A percentile compares a stretch with the other conserved stretches of the same genome.
Conservation (phyloP, 1,139 yeast species). For the Geotrichum reessii region DNA sequence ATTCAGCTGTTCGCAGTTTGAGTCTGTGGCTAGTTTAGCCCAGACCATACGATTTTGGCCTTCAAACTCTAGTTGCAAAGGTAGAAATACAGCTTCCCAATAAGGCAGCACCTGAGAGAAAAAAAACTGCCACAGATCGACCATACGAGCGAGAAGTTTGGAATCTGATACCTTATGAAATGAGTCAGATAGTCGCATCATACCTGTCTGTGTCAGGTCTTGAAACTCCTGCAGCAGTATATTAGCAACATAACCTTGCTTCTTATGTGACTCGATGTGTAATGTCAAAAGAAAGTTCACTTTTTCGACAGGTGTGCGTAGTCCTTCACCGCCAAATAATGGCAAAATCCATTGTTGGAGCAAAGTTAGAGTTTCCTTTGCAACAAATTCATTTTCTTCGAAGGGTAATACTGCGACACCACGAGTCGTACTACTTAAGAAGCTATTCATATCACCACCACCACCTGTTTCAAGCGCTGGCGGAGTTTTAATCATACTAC, state of each 20-base stretch:
- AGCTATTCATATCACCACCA: not conserved
- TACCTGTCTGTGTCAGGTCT: slow-evolving; percentile 44
- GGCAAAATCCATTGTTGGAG: slow-evolving; percentile 43
- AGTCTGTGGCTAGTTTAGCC: slow-evolving; percentile 34
- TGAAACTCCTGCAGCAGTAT: slow-evolving; percentile 42
- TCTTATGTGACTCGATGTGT: slow-evolving; percentile 42
- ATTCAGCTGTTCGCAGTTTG: slow-evolving; percentile 29
- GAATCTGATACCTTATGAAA: slow-evolving; percentile 23
- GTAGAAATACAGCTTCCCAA: slow-evolving; percentile 54
- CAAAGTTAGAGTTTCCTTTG: slow-evolving; percentile 47
- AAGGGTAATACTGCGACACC: slow-evolving; percentile 21
- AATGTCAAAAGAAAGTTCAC: slow-evolving; percentile 46
- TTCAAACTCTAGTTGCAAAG: slow-evolving; percentile 51
- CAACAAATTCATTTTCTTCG: slow-evolving; percentile 44
- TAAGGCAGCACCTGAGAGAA: slow-evolving; percentile 50
- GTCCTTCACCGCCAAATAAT: slow-evolving; percentile 45
- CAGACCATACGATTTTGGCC: slow-evolving; percentile 40
- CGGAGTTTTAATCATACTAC: slow-evolving; percentile 29
- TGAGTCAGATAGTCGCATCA: slow-evolving; percentile 39
- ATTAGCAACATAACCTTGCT: slow-evolving; percentile 35
- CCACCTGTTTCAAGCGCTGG: slow-evolving; percentile 31
- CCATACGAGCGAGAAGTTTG: slow-evolving; percentile 32
- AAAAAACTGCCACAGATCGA: slow-evolving; percentile 51
- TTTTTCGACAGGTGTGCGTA: slow-evolving; percentile 53
- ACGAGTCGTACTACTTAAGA: not conserved